phyloP scores from a whole-genome alignment of 1,284 basidiomycete genomes.

The Ceratobasidium sp. region DNA sequence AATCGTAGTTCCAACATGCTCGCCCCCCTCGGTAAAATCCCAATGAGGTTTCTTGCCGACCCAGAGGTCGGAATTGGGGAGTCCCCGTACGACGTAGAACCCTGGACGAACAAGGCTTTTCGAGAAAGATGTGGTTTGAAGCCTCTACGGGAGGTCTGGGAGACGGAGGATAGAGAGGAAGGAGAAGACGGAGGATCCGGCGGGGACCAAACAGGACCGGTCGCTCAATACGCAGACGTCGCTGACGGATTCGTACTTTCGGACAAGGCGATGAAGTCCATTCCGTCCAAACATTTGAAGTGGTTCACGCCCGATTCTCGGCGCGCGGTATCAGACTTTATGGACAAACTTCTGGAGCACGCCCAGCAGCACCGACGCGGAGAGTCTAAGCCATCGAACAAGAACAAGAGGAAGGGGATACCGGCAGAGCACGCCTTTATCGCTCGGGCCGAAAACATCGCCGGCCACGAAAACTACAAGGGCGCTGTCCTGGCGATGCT shows the following conservation, averaged over 20 bases:
- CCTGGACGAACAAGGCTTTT: conserved; percentile 1
- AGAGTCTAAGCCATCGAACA: neutral
- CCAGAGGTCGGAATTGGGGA: neutral
- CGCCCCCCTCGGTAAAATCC: neutral
- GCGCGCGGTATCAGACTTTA: neutral
- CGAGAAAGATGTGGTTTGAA: conserved; percentile 1
- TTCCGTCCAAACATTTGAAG: neutral
- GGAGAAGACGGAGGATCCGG: neutral
- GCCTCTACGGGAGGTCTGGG: neutral
- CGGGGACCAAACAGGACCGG: neutral
- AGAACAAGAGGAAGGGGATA: neutral
- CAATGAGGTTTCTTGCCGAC: neutral
- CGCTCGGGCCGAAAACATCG: too few relatives aligned
- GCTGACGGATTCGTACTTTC: neutral
- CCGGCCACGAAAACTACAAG: neutral
- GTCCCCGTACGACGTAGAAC: neutral
- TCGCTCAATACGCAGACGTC: neutral
- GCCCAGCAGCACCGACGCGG: neutral
- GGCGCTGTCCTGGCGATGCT: conserved; percentile 22
- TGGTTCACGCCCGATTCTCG: neutral
- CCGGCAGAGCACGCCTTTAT: neutral
- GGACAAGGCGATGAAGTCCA: neutral
- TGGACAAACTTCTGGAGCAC: neutral
- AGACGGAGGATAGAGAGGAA: too few relatives aligned
- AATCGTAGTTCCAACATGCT: neutral